Base-by-base conservation (phyloP, 2,329 filamentous ascomycete species). In the Diaporthe citrichinensis region DNA sequence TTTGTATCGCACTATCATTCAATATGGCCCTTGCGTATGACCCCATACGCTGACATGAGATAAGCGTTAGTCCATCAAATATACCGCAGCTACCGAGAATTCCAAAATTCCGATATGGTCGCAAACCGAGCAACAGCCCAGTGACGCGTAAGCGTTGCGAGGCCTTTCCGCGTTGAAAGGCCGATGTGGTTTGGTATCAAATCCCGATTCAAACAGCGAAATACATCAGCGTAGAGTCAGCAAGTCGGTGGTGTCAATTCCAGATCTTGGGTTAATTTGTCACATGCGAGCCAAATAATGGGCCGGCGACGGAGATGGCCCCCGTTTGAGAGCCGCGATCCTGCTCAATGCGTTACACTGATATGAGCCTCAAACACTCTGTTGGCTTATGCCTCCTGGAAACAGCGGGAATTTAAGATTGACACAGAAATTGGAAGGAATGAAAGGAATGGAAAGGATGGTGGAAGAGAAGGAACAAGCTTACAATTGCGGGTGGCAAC, bases 1-100 rank as follows among this genome's bases (percentile, higher is more conserved):
- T 12, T 12, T 10, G 28, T 51, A 20, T 68, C 44, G 44, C 62
- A 46, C 36, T 61, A 28, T 34, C 57, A 28, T 31, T 72, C 41
- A 49, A 34, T 25, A 20, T 34, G 12, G 57, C 12, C 20, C 28
- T 31, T 25, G 41, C 44, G 28, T 39, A 72, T 72, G 71, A 61
- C 49, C 46, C 57, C 23, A 23, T 15, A n/a, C 36, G 71, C 57
- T 72, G 71, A 72, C 71, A 72, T 61, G 34, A 62, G 44, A 31
- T 72, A 62, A 72, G 71, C 71, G 46, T 34, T n/a, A 34, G 55
- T 36, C 17, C 31, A 25, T 36, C 15, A n/a, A 51, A n/a, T 61
- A 41, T n/a, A 28, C 57, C 59, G 71, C 20, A 41, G 31, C 17
- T 53, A 44, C 67, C 46, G 62, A 51, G 20, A 71, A 44, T n/a